Evolutionary conservation across 2,329 filamentous ascomycete genomes (phyloP).

Genomic region (Xylariaceae sp.): DNA sequence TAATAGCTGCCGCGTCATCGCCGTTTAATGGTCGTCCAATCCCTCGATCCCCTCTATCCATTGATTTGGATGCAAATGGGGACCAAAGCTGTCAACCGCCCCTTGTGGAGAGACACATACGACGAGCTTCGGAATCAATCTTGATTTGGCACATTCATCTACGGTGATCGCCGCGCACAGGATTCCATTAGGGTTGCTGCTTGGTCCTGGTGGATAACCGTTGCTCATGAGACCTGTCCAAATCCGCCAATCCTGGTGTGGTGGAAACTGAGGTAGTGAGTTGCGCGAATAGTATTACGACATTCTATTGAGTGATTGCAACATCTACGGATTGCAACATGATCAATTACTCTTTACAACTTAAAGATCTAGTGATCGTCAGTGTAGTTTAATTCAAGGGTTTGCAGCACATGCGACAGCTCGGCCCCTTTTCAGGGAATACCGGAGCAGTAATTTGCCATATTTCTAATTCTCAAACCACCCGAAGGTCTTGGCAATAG

Average conservation of each 20-base stretch:
- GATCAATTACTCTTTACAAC: slow-evolving; percentile 9
- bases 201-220: not conserved
- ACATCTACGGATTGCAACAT: slow-evolving; percentile 5
- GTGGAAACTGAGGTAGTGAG: slow-evolving; percentile 3
- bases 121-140: too few species aligned
- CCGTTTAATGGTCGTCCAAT: too few species aligned
- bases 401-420: not conserved
- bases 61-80: too few species aligned
- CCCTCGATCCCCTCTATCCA: too few species aligned
- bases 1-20: too few species aligned
- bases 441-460: not conserved
- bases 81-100: too few species aligned
- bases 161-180: too few species aligned
- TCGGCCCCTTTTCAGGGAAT: not conserved
- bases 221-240: not conserved
- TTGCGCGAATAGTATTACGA: slow-evolving; percentile 10
- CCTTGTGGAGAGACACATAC: too few species aligned
- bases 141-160: too few species aligned
- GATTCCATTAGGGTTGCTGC: too few species aligned
- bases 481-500: not conserved
- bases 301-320: slow-evolving; percentile 9
- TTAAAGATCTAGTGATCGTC: slow-evolving; percentile 3
- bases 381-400: slow-evolving; percentile 7
- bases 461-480: slow-evolving; percentile 1
- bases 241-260: not conserved